A percentile compares a stretch with the other conserved stretches of the same genome.
phyloP scores from a whole-genome alignment of 352 stramenopile species.

The Aphanomyces euteiches region DNA sequence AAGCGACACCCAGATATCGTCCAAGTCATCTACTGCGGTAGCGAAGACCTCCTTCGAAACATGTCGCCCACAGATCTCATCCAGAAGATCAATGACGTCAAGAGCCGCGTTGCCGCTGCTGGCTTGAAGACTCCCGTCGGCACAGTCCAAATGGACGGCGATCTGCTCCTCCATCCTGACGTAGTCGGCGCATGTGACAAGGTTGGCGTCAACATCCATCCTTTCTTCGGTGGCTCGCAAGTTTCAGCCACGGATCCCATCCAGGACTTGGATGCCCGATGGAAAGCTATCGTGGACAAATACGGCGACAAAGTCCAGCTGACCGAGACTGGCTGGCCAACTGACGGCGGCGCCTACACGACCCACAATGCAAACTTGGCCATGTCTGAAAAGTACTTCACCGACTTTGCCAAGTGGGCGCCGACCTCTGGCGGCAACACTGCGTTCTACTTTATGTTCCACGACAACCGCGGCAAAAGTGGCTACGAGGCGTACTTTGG shows the following conservation, averaged over 20 bases:
- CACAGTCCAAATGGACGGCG: slow-evolving; percentile 26
- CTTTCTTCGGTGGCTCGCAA: slow-evolving; percentile 23
- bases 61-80: slow-evolving; percentile 9
- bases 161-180: slow-evolving; percentile 12
- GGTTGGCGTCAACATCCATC: slow-evolving; percentile 28
- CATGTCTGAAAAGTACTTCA: slow-evolving; percentile 26
- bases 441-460: slow-evolving; percentile 65
- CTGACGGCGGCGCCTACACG: background rate
- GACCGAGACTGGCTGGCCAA: slow-evolving; percentile 57
- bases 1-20: slow-evolving; percentile 22
- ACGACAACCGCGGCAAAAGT: slow-evolving; percentile 45
- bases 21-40: slow-evolving; percentile 20
- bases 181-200: slow-evolving; percentile 10
- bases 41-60: slow-evolving; percentile 23
- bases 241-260: slow-evolving; percentile 10
- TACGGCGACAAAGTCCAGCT: slow-evolving; percentile 37
- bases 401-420: slow-evolving; percentile 20
- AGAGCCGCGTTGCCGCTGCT: background rate
- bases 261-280: slow-evolving; percentile 30
- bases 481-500: slow-evolving; percentile 54
- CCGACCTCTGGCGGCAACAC: slow-evolving; percentile 11
- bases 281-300: slow-evolving; percentile 25
- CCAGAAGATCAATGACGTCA: slow-evolving; percentile 9
- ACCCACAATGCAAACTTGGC: slow-evolving; percentile 9
- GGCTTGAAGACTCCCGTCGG: slow-evolving; percentile 8